Evolutionary conservation across 2,329 filamentous ascomycete genomes (phyloP).

Genomic region (Aotearoamyces nothofagi): DNA sequence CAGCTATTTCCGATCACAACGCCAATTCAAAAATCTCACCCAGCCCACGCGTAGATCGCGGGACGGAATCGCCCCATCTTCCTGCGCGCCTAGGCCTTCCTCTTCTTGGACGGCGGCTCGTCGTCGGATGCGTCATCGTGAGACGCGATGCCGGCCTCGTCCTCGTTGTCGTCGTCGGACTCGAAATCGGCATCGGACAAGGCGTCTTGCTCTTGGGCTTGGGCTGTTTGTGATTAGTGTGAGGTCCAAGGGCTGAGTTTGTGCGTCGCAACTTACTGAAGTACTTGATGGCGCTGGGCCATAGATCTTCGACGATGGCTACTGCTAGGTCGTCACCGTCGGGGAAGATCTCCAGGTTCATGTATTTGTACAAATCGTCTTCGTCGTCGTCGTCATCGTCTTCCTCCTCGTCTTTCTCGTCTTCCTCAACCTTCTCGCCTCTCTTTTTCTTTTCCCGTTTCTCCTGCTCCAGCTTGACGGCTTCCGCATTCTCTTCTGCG

Average conservation of each 20-base stretch:
- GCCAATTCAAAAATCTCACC: too few relatives aligned
- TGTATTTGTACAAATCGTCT: slow-evolving; percentile 46
- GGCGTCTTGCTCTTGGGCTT: slow-evolving; percentile 56
- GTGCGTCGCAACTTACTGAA: slow-evolving; percentile 73
- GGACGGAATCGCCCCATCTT: too few relatives aligned
- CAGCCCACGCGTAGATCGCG: too few relatives aligned
- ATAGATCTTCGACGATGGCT: slow-evolving; percentile 73
- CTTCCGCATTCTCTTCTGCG: slow-evolving; percentile 54
- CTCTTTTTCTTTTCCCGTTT: slow-evolving; percentile 28
- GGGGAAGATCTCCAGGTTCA: slow-evolving; percentile 73
- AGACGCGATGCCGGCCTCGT: slow-evolving; percentile 17
- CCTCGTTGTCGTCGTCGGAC: slow-evolving; percentile 40
- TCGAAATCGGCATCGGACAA: slow-evolving; percentile 59
- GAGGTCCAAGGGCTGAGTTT: too few relatives aligned
- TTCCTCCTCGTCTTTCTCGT: slow-evolving; percentile 25
- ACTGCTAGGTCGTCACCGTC: slow-evolving; percentile 72
- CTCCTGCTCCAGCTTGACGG: slow-evolving; percentile 43
- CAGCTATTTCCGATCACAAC: too few relatives aligned
- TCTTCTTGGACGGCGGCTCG: slow-evolving; percentile 26
- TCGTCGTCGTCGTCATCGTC: slow-evolving; percentile 27
- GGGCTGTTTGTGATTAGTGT: slow-evolving; percentile 36
- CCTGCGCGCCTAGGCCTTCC: slow-evolving; percentile 19
- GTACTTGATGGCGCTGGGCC: slow-evolving; percentile 77
- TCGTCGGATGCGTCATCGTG: slow-evolving; percentile 4
- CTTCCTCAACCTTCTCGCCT: slow-evolving; percentile 32